Evolutionary conservation across 306 rosid genomes (phyloP), one percentile per base, ranked within the genome.

Genomic region (Purshia tridentata): DNA sequence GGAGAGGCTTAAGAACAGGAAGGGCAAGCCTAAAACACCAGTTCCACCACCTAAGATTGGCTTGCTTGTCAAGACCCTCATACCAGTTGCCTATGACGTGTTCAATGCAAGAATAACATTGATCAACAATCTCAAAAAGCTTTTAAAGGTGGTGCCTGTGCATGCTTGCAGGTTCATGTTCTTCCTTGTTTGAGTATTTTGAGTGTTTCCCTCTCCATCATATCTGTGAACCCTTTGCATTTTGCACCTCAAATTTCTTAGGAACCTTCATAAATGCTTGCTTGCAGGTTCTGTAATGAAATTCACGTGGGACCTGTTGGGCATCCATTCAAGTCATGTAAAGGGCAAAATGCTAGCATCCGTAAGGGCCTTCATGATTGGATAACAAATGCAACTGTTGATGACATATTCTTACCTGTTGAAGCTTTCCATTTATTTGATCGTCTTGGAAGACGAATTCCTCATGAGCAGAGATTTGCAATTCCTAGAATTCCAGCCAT

Each of bases 291-390:
- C 85, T 91, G 97, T 78, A 91, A 81, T 70, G 99, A 94, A 88
- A 87, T 94, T 78, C 96, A 94, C 40, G 95, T 94, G 59, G 99
- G 96, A 56, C 89, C 92, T 60, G 83, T 84, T 72, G 99, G 99
- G 73, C 99, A 91, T 88, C 99, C 99, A 54, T 91, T 94, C 84
- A 87, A 78, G 78, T 91, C 97, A 9, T 94, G 99, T 75, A 88
- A 71, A 83, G 99, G 99, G 44, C 39, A 81, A 50, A 79, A 82
- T 42, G 53, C 90, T 62, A 86, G 70, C 69, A n/a, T 76, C 66
- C 90, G 99, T 65, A 88, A 88, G 72, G 83, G 96, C 22, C 80
- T 85, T 62, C 97, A 94, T 51, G 95, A 84, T 51, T 91, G 99
- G 99, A 81, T 71, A 45, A 58, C 87, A 50, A 79, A 54, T 77